Base-by-base conservation (phyloP, 1,139 yeast species). In the Suhomyces guaymorum region DNA sequence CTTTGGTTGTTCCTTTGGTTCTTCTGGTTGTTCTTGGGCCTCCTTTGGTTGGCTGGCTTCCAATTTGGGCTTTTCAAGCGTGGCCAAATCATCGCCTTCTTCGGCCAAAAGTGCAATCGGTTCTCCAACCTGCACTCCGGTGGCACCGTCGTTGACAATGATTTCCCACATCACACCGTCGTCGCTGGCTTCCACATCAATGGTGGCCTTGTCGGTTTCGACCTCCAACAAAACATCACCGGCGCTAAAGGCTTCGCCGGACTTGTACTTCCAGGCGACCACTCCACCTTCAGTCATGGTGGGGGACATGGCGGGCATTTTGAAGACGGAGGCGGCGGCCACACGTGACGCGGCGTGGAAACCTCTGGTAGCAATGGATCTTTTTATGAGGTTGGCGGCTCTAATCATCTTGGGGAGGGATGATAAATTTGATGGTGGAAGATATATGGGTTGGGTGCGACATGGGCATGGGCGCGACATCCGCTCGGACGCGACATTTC, bases 301-400 rank as follows among this genome's bases (percentile, higher is more conserved):
- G 25, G 98, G 98, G 6, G 97, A 89, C 97, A 92, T 87, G 17
- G 98, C 97, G 4, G 98, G 98, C 97, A 92, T 92, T 37, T 71
- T 79, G 62, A 85, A 87, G 37, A 81, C 68, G 23, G 78, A 61
- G 2, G 87, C 90, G 15, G 66, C 74, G 46, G 58, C 32, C 43
- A 48, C 30, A 36, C 44, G 34, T 18, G 46, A 36, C 6, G 60
- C 41, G 19, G 32, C 35, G 39, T 58, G 65, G 26, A 59, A 38
- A 25, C 38, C 24, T 26, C 41, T 30, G 18, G 28, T 27, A 17
- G 33, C 32, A 14, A 37, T 21, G 31, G 26, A 37, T 16, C 50
- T 44, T 31, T 39, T 36, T 11, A 35, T 26, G 19, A 39, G 35
- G 25, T 43, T 44, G 38, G 42, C 37, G 24, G 50, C 48, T 47